Evolutionary conservation across 1,139 yeast genomes (phyloP), one percentile per base, ranked within the genome.

Genomic region (Pichia sp.): DNA sequence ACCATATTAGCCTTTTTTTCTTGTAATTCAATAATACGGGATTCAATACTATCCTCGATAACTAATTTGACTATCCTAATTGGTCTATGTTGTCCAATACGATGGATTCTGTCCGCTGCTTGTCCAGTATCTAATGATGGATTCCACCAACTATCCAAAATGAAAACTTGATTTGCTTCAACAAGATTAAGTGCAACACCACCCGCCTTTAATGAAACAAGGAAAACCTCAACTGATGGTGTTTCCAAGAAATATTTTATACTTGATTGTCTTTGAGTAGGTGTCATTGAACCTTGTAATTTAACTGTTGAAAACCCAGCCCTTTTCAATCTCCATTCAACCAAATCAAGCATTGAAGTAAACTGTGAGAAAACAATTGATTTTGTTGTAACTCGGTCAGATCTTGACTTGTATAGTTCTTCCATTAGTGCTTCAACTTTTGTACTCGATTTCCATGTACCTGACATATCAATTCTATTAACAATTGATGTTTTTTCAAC

Each of bases 131-230:
- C 98, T 5, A 90, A 95, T 62, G 96, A 86, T 0, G 98, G 98
- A 65, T 93, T 93, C 98, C 98, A 93, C 98, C 99, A 93, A 30
- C 98, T 98, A 63, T 93, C 99, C 75, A 93, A 76, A 48, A 93
- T 76, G 61, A 93, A 93, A 42, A 93, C 98, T 61, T 91, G 97
- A 0, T 96, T 89, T 0, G 99, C 99, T 66, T 95, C 99, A 63
- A 97, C 91, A 60, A 93, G 75, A 67, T 93, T 93, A 60, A 93
- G 76, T 0, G 99, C 99, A 39, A 93, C 99, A 70, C 99, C 99
- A 59, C 99, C 99, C 0, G 99, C 99, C 65, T 93, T 93, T 61
- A 95, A 76, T 31, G 97, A 90, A 9, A 93, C 99, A 55, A 93
- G 71, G 65, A 93, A 93, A 11, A 93, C 96, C 68, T 93, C 98